These are phyloP conservation scores for Talaromyces adpressus DNA, from an alignment of 495 filamentous ascomycete species.

Conservation along the genomic window DNA sequence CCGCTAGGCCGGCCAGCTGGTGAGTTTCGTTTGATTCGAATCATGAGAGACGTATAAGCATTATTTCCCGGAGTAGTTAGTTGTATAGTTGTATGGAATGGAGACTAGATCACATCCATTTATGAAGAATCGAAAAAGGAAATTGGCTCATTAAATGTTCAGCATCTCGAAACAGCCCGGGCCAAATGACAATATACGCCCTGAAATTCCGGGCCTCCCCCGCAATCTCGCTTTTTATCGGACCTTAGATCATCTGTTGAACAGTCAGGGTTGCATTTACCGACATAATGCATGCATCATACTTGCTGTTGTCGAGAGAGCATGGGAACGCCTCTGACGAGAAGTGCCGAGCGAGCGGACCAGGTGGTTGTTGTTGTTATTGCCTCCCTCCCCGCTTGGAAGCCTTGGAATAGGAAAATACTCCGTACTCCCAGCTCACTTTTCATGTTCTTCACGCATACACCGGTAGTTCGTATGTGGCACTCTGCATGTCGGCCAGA, in stretches of 20 bases:
- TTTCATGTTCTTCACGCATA: background rate
- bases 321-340: background rate
- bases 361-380: background rate
- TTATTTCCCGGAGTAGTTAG: background rate
- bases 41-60: background rate
- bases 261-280: conserved; percentile 4
- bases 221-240: background rate
- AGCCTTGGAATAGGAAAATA: conserved; percentile 3
- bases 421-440: background rate
- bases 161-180: background rate
- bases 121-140: background rate
- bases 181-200: background rate
- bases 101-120: background rate
- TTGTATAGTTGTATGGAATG: background rate
- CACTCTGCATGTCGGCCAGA: conserved; percentile 1
- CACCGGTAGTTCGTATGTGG: background rate
- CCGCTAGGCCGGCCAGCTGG: background rate
- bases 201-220: background rate
- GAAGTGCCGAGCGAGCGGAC: background rate
- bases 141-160: background rate
- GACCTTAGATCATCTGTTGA: background rate
- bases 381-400: background rate
- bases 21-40: background rate
- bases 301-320: background rate
- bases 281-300: conserved; percentile 2